Percentiles rank a stretch among this genome's conserved stretches.
Evolutionary conservation across 2,329 filamentous ascomycete species (phyloP).

Genomic region (Arthrobotrys entomopaga): DNA sequence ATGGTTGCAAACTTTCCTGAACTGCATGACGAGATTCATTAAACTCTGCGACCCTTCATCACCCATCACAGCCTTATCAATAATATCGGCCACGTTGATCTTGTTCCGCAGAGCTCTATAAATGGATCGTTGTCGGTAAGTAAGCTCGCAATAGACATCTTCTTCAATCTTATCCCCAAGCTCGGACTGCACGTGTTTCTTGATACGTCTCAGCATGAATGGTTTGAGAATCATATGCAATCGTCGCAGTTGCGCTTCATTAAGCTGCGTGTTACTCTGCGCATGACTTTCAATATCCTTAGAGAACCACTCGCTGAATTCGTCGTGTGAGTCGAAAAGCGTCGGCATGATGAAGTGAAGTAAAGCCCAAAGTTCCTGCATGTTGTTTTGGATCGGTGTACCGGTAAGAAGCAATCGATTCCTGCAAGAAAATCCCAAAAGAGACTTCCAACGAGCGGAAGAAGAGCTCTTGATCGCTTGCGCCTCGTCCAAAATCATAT

Average conservation of each 20-base stretch:
- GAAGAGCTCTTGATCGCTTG: conserved; percentile 98
- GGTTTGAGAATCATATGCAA: conserved; percentile 99
- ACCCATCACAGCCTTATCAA: conserved; percentile 93
- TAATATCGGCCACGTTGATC: conserved; percentile 98
- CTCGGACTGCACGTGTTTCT: conserved; percentile 99
- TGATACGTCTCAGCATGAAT: conserved; percentile 99
- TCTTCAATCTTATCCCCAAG: conserved; percentile 98
- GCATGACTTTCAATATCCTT: conserved; percentile 98
- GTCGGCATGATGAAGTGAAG: conserved; percentile 99
- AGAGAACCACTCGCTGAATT: conserved; percentile 93
- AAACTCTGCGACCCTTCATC: conserved; percentile 94
- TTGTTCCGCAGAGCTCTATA: conserved; percentile 93
- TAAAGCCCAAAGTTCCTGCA: conserved; percentile 98
- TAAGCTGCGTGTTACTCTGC: conserved; percentile 98
- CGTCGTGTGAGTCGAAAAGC: conserved; percentile 91
- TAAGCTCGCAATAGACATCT: conserved; percentile 95
- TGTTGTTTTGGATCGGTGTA: conserved; percentile 99
- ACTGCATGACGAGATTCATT: conserved; percentile 99
- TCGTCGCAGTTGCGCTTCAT: conserved; percentile 95
- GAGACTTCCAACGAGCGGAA: conserved; percentile 95
- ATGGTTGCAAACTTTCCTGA: conserved; percentile 98
- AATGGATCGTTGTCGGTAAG: conserved; percentile 92
- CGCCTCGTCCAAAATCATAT: conserved; percentile 99
- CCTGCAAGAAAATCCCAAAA: conserved; percentile 92
- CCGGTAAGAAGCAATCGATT: conserved; percentile 93